A percentile compares a stretch with the other conserved stretches of the same genome.
phyloP scores from a whole-genome alignment of 164 flowering plant genomes.

The Aristolochia contorta region DNA sequence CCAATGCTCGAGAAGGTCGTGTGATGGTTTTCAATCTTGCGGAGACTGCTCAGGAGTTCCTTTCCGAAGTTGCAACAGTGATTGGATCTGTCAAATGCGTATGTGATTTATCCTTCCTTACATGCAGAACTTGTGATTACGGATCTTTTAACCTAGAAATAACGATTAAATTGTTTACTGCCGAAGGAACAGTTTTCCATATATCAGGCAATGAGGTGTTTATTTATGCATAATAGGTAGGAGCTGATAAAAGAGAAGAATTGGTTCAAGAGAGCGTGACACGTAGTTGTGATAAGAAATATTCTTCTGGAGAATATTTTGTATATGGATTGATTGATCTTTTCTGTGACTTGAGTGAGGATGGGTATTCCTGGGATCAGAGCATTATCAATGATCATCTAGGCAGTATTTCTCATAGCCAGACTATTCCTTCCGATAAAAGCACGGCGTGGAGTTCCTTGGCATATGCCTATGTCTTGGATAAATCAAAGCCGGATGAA shows the following conservation, averaged over 20 bases:
- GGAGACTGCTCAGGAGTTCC: conserved; percentile 96
- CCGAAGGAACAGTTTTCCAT: background rate
- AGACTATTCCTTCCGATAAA: conserved; percentile 19
- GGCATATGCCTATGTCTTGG: conserved; percentile 13
- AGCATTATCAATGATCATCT: conserved; percentile 1
- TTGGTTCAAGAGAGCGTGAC: conserved; percentile 21
- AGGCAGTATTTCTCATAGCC: conserved; percentile 2
- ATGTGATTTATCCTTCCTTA: conserved; percentile 13
- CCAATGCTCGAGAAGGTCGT: conserved; percentile 93
- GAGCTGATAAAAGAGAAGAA: conserved; percentile 20
- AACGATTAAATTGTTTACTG: background rate
- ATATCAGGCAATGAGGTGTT: too few species aligned
- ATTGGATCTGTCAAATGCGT: conserved; percentile 34
- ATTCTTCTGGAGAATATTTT: conserved; percentile 42
- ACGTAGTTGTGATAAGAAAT: conserved; percentile 17
- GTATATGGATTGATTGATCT: conserved; percentile 81
- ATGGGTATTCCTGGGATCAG: conserved; percentile 55
- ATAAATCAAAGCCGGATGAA: conserved; percentile 23
- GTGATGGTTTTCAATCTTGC: conserved; percentile 93
- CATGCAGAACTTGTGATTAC: background rate
- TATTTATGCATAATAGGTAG: background rate
- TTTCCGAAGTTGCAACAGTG: conserved; percentile 66
- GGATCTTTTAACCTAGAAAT: background rate
- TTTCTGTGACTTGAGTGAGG: conserved; percentile 39
- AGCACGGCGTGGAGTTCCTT: conserved; percentile 21